A percentile compares a stretch with the other conserved stretches of the same genome.
Evolutionary conservation across 179 eudicot species (phyloP).

Genomic region (Monotropa hypopitys): DNA sequence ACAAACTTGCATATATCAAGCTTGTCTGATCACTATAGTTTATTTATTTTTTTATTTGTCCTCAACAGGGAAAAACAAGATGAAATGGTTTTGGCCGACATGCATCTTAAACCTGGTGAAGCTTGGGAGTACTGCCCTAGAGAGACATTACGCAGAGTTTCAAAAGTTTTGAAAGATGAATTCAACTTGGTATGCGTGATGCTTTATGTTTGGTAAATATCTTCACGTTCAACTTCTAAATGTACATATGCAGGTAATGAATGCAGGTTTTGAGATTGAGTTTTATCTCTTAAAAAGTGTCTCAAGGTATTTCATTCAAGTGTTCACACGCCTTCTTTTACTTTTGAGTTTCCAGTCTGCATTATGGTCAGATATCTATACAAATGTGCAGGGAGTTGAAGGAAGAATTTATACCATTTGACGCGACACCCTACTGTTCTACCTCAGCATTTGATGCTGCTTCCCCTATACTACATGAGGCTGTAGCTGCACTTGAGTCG

Average conservation of each 20-base stretch:
- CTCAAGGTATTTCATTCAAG: constrained; percentile 30
- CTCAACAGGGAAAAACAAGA: constrained; percentile 55
- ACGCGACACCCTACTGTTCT: constrained; percentile 65
- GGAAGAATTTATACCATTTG: constrained; percentile 87
- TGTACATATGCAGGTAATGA: constrained; percentile 50
- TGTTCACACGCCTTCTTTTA: constrained; percentile 3
- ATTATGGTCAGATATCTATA: constrained; percentile 3
- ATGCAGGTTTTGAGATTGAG: constrained; percentile 94
- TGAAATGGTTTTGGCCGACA: constrained; percentile 91
- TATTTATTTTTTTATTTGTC: neutral
- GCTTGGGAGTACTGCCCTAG: constrained; percentile 98
- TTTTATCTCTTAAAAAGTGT: constrained; percentile 54
- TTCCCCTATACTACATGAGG: constrained; percentile 62
- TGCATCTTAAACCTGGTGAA: constrained; percentile 73
- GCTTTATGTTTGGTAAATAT: neutral
- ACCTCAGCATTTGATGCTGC: constrained; percentile 72
- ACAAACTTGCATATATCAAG: neutral
- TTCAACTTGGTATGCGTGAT: constrained; percentile 60
- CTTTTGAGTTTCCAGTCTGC: neutral
- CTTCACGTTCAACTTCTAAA: constrained; percentile 10
- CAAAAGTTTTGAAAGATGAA: constrained; percentile 70
- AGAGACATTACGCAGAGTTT: constrained; percentile 62
- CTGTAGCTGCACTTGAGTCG: constrained; percentile 44
- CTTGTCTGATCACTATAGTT: neutral
- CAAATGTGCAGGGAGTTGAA: constrained; percentile 51